Evolutionary conservation across 83 land plant genomes (phyloP), one percentile per base, ranked within the genome.

Genomic region (Diphasiastrum complanatum): DNA sequence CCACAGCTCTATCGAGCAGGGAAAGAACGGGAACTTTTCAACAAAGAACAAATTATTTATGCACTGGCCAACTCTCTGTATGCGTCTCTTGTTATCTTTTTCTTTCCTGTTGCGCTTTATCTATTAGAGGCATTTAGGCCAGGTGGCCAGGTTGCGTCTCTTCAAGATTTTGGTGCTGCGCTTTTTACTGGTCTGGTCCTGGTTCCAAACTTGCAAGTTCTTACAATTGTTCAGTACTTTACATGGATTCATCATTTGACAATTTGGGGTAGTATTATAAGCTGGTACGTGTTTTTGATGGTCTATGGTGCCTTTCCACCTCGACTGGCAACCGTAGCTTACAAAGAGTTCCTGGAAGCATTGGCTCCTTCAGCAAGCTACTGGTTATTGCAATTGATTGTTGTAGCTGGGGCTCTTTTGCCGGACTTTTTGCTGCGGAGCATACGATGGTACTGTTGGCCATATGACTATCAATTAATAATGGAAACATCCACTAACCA

Each of bases 121-220:
- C 29, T 26, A 6, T 14, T 54, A 22, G 4, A 14, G 33, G 36
- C 58, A 6, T 5, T 54, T 6, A 11, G n/a, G 10, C 29, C 58
- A 23, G n/a, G 16, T 6, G 58, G 58, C 5, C 58, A 54, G 11
- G 33, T 33, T 18, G 58, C 58, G 5, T 28, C 58, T 4, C 58
- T 54, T 6, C 58, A 54, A 28, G 58, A 54, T 25, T 54, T 54
- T 28, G 58, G 58, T 25, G 58, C 58, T 4, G 58, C 58, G 5
- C 33, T 54, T 4, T 54, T 54, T 28, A 54, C 58, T 6, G 58
- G 33, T 25, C 33, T 54, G 29, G 58, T 54, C 5, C 33, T 54
- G 29, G 58, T 54, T 12, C 36, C 58, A 4, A 25, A 54, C 6
- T 25, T 30, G 6, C 33, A 25, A 25, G 25, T 30, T 6, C 29